phyloP scores from a whole-genome alignment of 2,329 filamentous ascomycete species.

The Paecilomyces sp. region DNA sequence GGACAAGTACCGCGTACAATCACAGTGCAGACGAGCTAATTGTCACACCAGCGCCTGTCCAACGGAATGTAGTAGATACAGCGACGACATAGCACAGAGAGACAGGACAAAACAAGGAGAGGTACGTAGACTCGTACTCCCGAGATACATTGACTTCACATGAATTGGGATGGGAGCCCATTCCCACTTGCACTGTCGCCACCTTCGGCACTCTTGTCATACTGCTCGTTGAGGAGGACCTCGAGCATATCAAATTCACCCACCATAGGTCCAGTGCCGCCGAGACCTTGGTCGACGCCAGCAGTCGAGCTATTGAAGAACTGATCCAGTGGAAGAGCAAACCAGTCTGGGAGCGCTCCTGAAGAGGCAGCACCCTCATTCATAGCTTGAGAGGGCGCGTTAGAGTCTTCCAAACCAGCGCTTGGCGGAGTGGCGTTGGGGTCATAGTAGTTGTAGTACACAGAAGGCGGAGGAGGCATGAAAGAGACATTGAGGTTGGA shows the following conservation, averaged over 20 bases:
- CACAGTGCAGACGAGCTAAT: not conserved
- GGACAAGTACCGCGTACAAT: not conserved
- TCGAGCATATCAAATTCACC: slow-evolving; percentile 47
- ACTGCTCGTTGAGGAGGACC: slow-evolving; percentile 34
- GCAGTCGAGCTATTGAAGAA: slow-evolving; percentile 45
- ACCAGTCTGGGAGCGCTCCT: slow-evolving; percentile 47
- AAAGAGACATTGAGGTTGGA: slow-evolving; percentile 39
- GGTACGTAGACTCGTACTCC: not conserved
- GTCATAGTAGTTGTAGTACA: slow-evolving; percentile 40
- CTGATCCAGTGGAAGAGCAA: slow-evolving; percentile 55
- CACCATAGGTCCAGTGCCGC: slow-evolving; percentile 56
- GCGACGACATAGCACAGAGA: not conserved
- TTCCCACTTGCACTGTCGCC: not conserved
- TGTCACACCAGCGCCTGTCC: not conserved
- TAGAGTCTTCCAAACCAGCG: slow-evolving; percentile 7
- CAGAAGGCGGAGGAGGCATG: slow-evolving; percentile 40
- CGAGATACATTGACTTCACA: not conserved
- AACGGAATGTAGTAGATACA: not conserved
- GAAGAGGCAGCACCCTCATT: slow-evolving; percentile 13
- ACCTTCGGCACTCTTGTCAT: slow-evolving; percentile 5
- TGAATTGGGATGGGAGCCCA: not conserved
- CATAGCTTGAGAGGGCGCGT: slow-evolving; percentile 12
- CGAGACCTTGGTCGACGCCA: slow-evolving; percentile 45
- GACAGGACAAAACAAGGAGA: not conserved
- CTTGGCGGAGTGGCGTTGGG: slow-evolving; percentile 23